A percentile compares a stretch with the other conserved stretches of the same genome.
These are phyloP conservation scores for Aureobasidium sp. DNA, from an alignment of 2,329 filamentous ascomycete genomes.

Conservation along the genomic window DNA sequence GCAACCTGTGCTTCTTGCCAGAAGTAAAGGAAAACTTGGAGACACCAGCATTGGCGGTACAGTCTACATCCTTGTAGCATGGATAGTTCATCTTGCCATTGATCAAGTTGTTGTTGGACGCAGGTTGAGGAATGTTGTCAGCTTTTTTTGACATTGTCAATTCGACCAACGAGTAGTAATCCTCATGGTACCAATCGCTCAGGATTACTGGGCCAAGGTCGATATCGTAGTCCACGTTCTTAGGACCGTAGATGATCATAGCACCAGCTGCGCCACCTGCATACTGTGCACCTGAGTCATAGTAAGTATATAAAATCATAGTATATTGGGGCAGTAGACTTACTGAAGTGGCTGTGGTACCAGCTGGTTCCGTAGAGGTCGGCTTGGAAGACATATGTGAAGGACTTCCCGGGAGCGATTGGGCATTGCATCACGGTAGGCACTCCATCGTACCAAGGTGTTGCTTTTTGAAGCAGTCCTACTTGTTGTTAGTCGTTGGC, in stretches of 20 bases:
- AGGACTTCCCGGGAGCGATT: conserved; percentile 53
- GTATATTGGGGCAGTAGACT: conserved; percentile 44
- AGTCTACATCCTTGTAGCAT: conserved; percentile 26
- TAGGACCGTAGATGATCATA: conserved; percentile 48
- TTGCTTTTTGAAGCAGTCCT: conserved; percentile 52
- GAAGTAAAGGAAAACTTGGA: conserved; percentile 30
- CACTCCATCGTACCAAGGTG: conserved; percentile 64
- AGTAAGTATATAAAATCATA: background rate
- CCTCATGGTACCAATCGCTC: conserved; percentile 37
- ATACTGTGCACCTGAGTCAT: conserved; percentile 41
- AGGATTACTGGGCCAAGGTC: conserved; percentile 35
- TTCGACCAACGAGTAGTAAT: conserved; percentile 26
- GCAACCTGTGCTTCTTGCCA: conserved; percentile 48
- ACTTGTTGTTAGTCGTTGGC: background rate
- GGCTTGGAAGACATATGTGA: conserved; percentile 63
- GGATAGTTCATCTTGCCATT: conserved; percentile 41
- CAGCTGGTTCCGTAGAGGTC: conserved; percentile 49
- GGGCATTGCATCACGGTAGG: conserved; percentile 51
- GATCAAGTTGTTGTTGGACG: conserved; percentile 49
- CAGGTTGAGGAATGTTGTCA: conserved; percentile 35
- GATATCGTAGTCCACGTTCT: conserved; percentile 46
- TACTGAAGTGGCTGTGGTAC: conserved; percentile 48
- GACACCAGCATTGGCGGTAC: conserved; percentile 34
- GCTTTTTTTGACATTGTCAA: conserved; percentile 28
- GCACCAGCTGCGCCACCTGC: conserved; percentile 47